A percentile compares a stretch with the other conserved stretches of the same genome.
phyloP scores from a whole-genome alignment of 306 rosid genomes.

The Ormosia semicastrata region DNA sequence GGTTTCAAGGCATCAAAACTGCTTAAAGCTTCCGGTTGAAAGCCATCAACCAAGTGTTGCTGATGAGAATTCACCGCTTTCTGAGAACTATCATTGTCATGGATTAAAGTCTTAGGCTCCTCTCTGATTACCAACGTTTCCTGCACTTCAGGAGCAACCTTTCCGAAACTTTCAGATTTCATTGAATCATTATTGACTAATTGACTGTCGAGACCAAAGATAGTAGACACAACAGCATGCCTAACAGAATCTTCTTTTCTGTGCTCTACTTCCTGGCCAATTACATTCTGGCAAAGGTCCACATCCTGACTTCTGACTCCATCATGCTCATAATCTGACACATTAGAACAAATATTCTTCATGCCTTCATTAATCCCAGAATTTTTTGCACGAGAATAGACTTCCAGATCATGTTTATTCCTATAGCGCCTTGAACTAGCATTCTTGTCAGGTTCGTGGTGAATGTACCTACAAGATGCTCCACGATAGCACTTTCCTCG shows the following conservation, averaged over 20 bases:
- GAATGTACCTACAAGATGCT: slow-evolving; percentile 72
- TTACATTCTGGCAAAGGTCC: slow-evolving; percentile 34
- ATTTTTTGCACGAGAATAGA: slow-evolving; percentile 34
- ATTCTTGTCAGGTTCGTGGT: slow-evolving; percentile 63
- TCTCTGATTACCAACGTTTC: slow-evolving; percentile 35
- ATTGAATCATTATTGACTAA: slow-evolving; percentile 26
- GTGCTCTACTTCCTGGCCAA: slow-evolving; percentile 39
- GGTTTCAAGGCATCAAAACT: slow-evolving; percentile 36
- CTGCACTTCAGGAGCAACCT: slow-evolving; percentile 31
- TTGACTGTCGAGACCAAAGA: slow-evolving; percentile 26
- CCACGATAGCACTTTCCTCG: slow-evolving; percentile 87
- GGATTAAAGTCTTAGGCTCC: slow-evolving; percentile 27
- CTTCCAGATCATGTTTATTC: slow-evolving; percentile 56
- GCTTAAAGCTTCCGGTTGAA: slow-evolving; percentile 34
- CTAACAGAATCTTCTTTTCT: slow-evolving; percentile 39
- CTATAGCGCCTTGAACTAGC: slow-evolving; percentile 56
- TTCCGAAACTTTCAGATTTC: slow-evolving; percentile 42
- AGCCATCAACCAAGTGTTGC: slow-evolving; percentile 35
- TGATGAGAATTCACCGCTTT: slow-evolving; percentile 34
- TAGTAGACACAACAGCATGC: slow-evolving; percentile 26
- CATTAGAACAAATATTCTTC: slow-evolving; percentile 32
- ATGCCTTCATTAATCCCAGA: slow-evolving; percentile 38
- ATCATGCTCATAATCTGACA: slow-evolving; percentile 39
- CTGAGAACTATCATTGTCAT: slow-evolving; percentile 31
- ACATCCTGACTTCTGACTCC: slow-evolving; percentile 46